Conservation (phyloP, 306 rosid species). For the Senna tora region DNA sequence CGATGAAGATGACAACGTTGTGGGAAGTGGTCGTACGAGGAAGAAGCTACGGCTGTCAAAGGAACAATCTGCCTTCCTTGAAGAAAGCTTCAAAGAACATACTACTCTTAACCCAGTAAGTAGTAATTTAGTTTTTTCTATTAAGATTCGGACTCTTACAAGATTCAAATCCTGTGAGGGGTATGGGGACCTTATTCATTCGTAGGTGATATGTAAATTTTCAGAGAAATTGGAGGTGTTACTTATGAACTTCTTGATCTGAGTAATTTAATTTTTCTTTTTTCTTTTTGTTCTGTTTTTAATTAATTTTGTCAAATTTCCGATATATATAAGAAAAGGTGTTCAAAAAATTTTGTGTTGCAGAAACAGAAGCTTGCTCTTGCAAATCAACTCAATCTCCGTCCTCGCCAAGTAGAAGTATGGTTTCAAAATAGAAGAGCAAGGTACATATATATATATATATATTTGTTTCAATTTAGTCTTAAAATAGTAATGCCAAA, state of each 20-base stretch:
- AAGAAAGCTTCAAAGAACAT: slow-evolving; percentile 78
- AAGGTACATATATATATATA: slow-evolving; percentile 42
- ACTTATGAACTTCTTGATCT: too few relatives aligned
- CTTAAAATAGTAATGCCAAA: too few relatives aligned
- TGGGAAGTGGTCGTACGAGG: slow-evolving; percentile 57
- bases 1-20: slow-evolving; percentile 69
- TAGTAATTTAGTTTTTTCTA: not conserved
- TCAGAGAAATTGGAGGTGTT: too few relatives aligned
- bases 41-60: slow-evolving; percentile 78
- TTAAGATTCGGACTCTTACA: too few relatives aligned
- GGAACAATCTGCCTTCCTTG: slow-evolving; percentile 76
- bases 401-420: slow-evolving; percentile 84
- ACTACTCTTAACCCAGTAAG: slow-evolving; percentile 80
- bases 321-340: too few relatives aligned
- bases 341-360: not conserved
- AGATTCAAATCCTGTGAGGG: too few relatives aligned
- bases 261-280: too few relatives aligned
- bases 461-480: too few relatives aligned
- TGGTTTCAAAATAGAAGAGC: slow-evolving; percentile 94
- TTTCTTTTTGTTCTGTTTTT: too few relatives aligned
- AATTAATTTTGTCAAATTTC: not conserved
- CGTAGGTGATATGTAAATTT: too few relatives aligned
- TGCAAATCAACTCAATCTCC: slow-evolving; percentile 70
- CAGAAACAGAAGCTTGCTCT: slow-evolving; percentile 79
- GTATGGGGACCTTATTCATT: too few relatives aligned